Evolutionary conservation across 345 rosid genomes (phyloP).

Genomic region (Citrus sp.): DNA sequence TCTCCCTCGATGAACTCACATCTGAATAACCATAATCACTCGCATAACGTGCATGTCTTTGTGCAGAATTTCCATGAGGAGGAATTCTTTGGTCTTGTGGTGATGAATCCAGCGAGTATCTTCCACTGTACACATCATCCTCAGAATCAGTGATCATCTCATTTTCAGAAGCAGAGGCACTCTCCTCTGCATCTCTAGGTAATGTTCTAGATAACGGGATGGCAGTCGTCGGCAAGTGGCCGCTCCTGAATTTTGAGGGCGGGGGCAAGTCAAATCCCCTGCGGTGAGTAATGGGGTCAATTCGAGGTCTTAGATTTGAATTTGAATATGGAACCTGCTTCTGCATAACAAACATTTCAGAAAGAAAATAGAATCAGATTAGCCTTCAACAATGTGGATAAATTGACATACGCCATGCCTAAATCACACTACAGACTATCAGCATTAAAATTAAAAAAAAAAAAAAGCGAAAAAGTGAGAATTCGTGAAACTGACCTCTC

Average conservation of each 20-base stretch:
- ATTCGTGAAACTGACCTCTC: conserved; percentile 30
- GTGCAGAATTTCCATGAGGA: conserved; percentile 23
- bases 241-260: conserved; percentile 54
- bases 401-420: background rate
- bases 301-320: conserved; percentile 34
- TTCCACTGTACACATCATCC: conserved; percentile 48
- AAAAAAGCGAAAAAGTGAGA: background rate
- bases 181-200: conserved; percentile 29
- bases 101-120: conserved; percentile 66
- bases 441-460: background rate
- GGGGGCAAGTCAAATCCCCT: conserved; percentile 54
- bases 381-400: background rate
- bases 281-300: conserved; percentile 30
- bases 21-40: conserved; percentile 62
- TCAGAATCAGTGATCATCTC: conserved; percentile 61
- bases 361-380: background rate
- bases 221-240: conserved; percentile 50
- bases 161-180: conserved; percentile 59
- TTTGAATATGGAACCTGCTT: conserved; percentile 33
- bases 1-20: conserved; percentile 85
- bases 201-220: conserved; percentile 45
- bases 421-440: background rate
- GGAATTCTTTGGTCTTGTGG: conserved; percentile 53
- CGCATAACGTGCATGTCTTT: conserved; percentile 35
- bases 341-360: conserved; percentile 16